Evolutionary conservation across 2,329 filamentous ascomycete species (phyloP).

Genomic region (Coniochaeta sp.): DNA sequence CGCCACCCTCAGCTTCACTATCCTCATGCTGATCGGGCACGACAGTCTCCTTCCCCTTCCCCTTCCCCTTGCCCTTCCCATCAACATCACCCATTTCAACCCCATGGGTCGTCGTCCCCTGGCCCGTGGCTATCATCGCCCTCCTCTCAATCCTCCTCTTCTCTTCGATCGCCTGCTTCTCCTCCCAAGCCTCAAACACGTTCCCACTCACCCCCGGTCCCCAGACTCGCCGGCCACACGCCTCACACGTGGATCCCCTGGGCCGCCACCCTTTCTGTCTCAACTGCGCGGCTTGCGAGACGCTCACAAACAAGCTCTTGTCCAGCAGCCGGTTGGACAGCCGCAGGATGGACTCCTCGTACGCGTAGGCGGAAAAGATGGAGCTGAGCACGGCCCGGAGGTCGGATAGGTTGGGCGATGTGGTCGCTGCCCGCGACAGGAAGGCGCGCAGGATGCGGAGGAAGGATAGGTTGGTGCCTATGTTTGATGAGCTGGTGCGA

Average conservation of each 20-base stretch:
- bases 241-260: constrained; percentile 77
- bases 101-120: constrained; percentile 15
- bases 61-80: constrained; percentile 31
- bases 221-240: constrained; percentile 77
- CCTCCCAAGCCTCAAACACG: constrained; percentile 78
- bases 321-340: constrained; percentile 84
- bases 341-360: constrained; percentile 81
- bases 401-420: constrained; percentile 80
- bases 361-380: constrained; percentile 92
- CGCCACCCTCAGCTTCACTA: constrained; percentile 21
- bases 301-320: constrained; percentile 78
- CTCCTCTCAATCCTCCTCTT: constrained; percentile 25
- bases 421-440: constrained; percentile 69
- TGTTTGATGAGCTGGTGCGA: constrained; percentile 19
- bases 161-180: constrained; percentile 42
- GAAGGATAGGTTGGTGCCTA: constrained; percentile 64
- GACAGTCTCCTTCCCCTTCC: constrained; percentile 48
- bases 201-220: constrained; percentile 73
- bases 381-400: constrained; percentile 77
- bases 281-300: constrained; percentile 65
- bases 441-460: constrained; percentile 85
- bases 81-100: constrained; percentile 6
- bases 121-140: constrained; percentile 28
- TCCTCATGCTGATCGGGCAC: constrained; percentile 16
- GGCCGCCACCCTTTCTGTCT: constrained; percentile 86